Base-by-base conservation (phyloP, 352 stramenopile species). In the Globisporangium alternatum region DNA sequence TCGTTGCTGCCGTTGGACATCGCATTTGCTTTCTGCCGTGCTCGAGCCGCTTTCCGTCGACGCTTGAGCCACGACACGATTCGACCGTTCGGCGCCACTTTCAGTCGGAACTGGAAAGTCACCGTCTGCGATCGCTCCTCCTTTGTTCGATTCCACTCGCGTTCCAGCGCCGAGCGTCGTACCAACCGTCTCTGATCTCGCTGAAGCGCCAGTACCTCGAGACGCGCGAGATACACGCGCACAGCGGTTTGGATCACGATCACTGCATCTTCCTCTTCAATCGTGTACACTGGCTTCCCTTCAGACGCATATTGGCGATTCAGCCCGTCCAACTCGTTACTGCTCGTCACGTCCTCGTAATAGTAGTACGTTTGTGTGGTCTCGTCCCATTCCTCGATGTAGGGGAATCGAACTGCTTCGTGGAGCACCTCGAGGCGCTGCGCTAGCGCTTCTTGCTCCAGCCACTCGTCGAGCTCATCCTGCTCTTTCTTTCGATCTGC, bases 321-420 rank as follows among this genome's bases (percentile, higher is more conserved):
- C 19, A 43, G n/a, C 25, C 35, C 49, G 15, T 52, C 59, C 8
- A 49, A 13, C 15, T 25, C 43, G 3, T 56, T 17, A 19, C 33
- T n/a, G 17, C 28, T 15, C n/a, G 15, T 56, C 35, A 51, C 35
- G 44, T 57, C 68, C 54, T 75, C 54, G 4, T 64, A 64, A 30
- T 68, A 79, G 41, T 88, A 88, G 21, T 68, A 89, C 5, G 28
- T 54, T 19, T 91, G 80, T 15, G 54, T 39, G 5, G 57, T 44
- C 2, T 83, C 77, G 59, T 89, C 67, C 81, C 83, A 91, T 67
- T 84, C 73, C 30, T 88, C 79, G 0, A 70, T 35, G 56, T 82
- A 95, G 3, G 79, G 77, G 62, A 78, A 90, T 4, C 82, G 80
- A 37, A 89, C 31, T 15, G 73, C 68, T 22, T 62, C 64, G 13